phyloP scores from a whole-genome alignment of 1,284 basidiomycete genomes.

The Leccinum pachyderme region DNA sequence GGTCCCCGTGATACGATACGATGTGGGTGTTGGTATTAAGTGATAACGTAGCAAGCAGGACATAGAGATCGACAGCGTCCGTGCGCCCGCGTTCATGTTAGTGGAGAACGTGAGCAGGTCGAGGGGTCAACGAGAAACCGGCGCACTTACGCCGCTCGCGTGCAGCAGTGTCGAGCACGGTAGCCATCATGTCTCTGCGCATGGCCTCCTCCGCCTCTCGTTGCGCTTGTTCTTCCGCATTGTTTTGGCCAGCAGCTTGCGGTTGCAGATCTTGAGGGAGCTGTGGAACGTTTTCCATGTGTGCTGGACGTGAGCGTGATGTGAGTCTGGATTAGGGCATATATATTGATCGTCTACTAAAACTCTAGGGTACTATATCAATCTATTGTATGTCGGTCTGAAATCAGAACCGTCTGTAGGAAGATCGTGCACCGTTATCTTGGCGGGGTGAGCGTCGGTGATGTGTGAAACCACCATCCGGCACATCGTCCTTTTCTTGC shows the following conservation, averaged over 20 bases:
- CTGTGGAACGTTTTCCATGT: conserved; percentile 25
- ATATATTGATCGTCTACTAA: background rate
- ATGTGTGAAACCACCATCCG: background rate
- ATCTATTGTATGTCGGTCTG: conserved; percentile 6
- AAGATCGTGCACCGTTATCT: conserved; percentile 5
- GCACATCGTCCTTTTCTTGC: background rate
- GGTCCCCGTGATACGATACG: background rate
- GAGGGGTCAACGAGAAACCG: background rate
- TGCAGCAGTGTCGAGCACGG: conserved; percentile 83
- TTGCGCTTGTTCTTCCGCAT: conserved; percentile 56
- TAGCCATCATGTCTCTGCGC: conserved; percentile 80
- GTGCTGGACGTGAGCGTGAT: background rate
- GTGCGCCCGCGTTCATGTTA: background rate
- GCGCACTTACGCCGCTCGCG: conserved; percentile 83
- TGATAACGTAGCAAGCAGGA: no score
- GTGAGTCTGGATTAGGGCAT: conserved; percentile 7
- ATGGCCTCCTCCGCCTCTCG: conserved; percentile 70
- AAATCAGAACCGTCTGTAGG: conserved; percentile 8
- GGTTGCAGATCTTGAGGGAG: conserved; percentile 32
- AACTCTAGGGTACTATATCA: conserved; percentile 9
- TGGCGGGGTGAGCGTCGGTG: background rate
- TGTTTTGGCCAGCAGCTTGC: conserved; percentile 22
- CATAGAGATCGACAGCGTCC: background rate
- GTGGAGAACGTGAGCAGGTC: conserved; percentile 1
- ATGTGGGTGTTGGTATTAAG: no score